These are phyloP conservation scores for Flammula alnicola DNA, from an alignment of 1,284 basidiomycete species.

Conservation along the genomic window DNA sequence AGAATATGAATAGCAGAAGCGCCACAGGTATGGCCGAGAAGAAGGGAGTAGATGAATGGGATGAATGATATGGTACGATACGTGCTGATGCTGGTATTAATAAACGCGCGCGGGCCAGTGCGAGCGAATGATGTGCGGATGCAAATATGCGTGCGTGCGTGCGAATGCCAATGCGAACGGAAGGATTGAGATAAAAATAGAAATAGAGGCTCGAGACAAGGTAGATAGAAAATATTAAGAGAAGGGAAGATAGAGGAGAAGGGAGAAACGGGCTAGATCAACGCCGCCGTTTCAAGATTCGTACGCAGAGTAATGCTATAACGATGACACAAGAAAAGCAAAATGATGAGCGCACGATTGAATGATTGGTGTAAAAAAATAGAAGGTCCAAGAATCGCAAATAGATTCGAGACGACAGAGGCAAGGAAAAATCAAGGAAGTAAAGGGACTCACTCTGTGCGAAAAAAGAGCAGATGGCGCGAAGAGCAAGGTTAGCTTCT, in stretches of 20 bases:
- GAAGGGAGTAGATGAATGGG: too few relatives aligned
- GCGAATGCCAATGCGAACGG: too few relatives aligned
- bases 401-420: too few relatives aligned
- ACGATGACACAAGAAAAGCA: constrained; percentile 26
- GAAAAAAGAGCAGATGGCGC: constrained; percentile 13
- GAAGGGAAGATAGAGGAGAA: constrained; percentile 1
- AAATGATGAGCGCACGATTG: constrained; percentile 40
- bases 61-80: too few relatives aligned
- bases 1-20: too few relatives aligned
- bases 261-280: constrained; percentile 44
- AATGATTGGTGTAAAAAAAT: too few relatives aligned
- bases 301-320: constrained; percentile 62
- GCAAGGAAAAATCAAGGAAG: constrained; percentile 20
- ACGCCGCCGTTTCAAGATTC: constrained; percentile 60
- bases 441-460: constrained; percentile 72
- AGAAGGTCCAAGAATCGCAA: too few relatives aligned
- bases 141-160: too few relatives aligned
- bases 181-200: not conserved
- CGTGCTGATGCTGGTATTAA: too few relatives aligned
- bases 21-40: too few relatives aligned
- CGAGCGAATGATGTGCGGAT: not conserved
- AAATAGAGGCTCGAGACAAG: not conserved
- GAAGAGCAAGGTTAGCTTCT: constrained; percentile 7
- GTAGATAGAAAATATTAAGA: constrained; percentile 1
- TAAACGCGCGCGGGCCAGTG: too few relatives aligned